Conservation (phyloP, 2,329 filamentous ascomycete genomes). For the Xylaria multiplex region DNA sequence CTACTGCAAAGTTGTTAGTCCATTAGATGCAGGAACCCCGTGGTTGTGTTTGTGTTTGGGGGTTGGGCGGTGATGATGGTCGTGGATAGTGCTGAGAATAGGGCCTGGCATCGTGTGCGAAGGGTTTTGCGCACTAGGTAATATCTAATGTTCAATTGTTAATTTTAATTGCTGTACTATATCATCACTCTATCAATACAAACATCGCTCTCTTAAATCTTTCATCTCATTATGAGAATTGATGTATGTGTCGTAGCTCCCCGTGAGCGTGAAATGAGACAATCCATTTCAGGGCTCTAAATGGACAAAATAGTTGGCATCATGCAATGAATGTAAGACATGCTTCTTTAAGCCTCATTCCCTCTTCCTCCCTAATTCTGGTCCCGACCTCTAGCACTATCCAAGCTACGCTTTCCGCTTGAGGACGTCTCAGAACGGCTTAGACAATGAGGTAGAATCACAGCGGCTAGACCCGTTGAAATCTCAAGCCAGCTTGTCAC, state of each 20-base stretch:
- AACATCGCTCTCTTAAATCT: background rate
- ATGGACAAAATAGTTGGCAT: background rate
- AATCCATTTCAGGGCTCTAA: background rate
- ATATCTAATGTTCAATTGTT: background rate
- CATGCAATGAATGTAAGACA: background rate
- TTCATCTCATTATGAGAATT: background rate
- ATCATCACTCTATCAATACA: background rate
- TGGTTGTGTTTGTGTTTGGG: background rate
- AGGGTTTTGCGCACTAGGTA: background rate
- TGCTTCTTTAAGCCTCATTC: background rate
- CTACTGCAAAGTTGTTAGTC: background rate
- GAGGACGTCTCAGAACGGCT: background rate
- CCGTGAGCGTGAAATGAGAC: background rate
- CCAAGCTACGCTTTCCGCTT: background rate
- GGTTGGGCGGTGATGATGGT: background rate
- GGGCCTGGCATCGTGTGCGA: conserved; percentile 9
- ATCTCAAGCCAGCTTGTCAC: background rate
- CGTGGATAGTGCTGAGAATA: background rate
- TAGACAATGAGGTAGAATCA: background rate
- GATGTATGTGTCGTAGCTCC: background rate
- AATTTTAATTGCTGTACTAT: background rate
- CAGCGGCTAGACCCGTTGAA: background rate
- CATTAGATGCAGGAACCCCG: background rate
- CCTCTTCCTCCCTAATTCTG: background rate
- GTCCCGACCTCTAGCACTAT: too few relatives aligned